These are phyloP conservation scores for Cyclotella distinguenda DNA, from an alignment of 108 stramenopile species.

Conservation along the genomic window DNA sequence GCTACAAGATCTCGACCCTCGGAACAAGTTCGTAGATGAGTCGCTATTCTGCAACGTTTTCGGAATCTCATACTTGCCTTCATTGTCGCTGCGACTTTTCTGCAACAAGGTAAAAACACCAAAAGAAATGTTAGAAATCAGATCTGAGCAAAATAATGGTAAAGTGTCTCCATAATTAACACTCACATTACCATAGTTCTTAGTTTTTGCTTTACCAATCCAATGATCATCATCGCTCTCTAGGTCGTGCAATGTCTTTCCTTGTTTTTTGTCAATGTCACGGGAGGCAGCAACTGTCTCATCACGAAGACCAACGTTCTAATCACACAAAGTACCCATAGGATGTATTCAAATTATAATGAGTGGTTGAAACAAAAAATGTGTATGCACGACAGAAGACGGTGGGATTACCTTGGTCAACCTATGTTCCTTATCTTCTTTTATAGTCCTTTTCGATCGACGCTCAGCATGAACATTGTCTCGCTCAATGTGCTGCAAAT, in stretches of 20 bases:
- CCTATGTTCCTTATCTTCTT: not conserved
- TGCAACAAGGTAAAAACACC: not conserved
- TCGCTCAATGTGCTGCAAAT: not conserved
- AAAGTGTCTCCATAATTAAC: not conserved
- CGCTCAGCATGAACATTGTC: not conserved
- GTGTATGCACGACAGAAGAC: too few relatives aligned
- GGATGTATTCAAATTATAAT: too few relatives aligned
- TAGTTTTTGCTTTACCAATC: too few relatives aligned
- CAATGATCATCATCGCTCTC: too few relatives aligned
- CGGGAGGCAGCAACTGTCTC: too few relatives aligned
- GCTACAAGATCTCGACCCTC: slow-evolving; percentile 23
- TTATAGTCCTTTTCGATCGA: not conserved
- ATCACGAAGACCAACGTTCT: too few relatives aligned
- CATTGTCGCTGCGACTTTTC: slow-evolving; percentile 11
- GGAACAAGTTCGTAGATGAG: slow-evolving; percentile 1
- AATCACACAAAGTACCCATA: too few relatives aligned
- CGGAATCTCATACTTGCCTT: slow-evolving; percentile 10
- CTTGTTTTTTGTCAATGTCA: too few relatives aligned
- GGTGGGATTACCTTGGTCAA: slow-evolving; percentile 3
- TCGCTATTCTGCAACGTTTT: slow-evolving; percentile 10
- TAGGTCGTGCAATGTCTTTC: too few relatives aligned
- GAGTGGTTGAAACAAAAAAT: too few relatives aligned
- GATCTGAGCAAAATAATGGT: not conserved
- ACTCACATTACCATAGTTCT: too few relatives aligned
- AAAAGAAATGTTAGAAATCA: not conserved